A percentile compares a stretch with the other conserved stretches of the same genome.
Evolutionary conservation across 2,329 filamentous ascomycete species (phyloP).

Genomic region (Colletotrichum sp.): DNA sequence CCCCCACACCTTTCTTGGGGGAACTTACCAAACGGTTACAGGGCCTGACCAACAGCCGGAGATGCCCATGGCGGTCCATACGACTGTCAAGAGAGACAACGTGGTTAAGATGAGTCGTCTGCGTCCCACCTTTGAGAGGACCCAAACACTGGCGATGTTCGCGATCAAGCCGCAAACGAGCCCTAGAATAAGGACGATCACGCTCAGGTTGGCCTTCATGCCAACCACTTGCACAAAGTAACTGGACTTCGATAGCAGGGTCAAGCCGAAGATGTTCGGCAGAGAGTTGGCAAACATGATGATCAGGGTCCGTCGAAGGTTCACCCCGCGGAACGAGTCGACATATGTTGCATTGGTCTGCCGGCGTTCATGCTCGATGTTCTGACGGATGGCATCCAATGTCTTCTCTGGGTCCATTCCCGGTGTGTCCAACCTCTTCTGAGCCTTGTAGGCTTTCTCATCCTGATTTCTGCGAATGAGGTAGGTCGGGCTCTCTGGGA

Average conservation of each 20-base stretch:
- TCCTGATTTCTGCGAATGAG: conserved; percentile 46
- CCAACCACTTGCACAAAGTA: conserved; percentile 44
- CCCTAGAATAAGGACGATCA: conserved; percentile 51
- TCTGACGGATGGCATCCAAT: conserved; percentile 49
- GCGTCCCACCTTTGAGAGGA: conserved; percentile 44
- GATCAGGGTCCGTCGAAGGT: conserved; percentile 47
- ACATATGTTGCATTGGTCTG: conserved; percentile 38
- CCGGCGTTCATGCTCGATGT: conserved; percentile 46
- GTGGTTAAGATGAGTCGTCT: conserved; percentile 41
- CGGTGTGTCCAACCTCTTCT: conserved; percentile 52
- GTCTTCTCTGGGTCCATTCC: conserved; percentile 43
- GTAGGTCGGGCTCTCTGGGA: conserved; percentile 58
- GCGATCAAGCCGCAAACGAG: conserved; percentile 49
- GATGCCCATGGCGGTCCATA: conserved; percentile 54
- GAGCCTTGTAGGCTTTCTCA: conserved; percentile 46
- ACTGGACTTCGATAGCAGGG: conserved; percentile 45
- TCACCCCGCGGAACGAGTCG: conserved; percentile 48
- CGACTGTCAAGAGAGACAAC: conserved; percentile 32
- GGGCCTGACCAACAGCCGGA: conserved; percentile 45
- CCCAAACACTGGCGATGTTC: conserved; percentile 49
- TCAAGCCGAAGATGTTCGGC: conserved; percentile 50
- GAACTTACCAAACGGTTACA: conserved; percentile 42
- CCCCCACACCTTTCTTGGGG: neutral
- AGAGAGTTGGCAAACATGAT: conserved; percentile 46
- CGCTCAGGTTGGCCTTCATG: conserved; percentile 31